Evolutionary conservation across 192 early-diverging fungal species (phyloP), one percentile per base, ranked within the genome.

Genomic region (Coemansia sp.): DNA sequence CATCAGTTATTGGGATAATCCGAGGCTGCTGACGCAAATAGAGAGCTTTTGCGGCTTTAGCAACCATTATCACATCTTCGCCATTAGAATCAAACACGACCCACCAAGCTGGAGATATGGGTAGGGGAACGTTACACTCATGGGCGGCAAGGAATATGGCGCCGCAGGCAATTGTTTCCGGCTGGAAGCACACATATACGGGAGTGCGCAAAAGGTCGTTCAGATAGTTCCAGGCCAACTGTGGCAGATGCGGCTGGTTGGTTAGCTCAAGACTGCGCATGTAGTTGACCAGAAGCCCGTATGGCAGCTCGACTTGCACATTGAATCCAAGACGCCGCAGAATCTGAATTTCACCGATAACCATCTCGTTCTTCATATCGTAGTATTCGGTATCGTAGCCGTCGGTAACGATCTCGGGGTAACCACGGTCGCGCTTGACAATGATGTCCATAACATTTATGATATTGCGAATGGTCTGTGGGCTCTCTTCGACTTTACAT

Each of bases 271-370:
- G 78, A 24, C 89, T 86, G 39, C 88, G 88, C 70, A 98, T 68
- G 74, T 95, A 99, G 67, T 96, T 96, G 61, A 97, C 87, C 88
- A 99, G 89, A 57, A 94, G 87, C 20, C 91, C 91, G 74, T 99
- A 95, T n/a, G 97, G 95, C 14, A 94, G 86, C 75, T 96, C 91
- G 1, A 98, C 96, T 64, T 97, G 94, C 5, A 98, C 94, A 71
- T 96, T 93, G 74, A 99, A 99, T 8, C 89, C 94, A 6, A 99
- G 85, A 31, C 87, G 86, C 14, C 88, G 88, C 31, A 99, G 81
- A 25, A 99, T 91, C 59, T 93, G 90, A 80, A 95, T 87, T 74
- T 99, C 97, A 46, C 86, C 90, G 33, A 87, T 78, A 5, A 94
- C 84, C 61, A 93, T 74, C 21, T 87, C 91, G 57, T 92, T 88